Evolutionary conservation across 169 alveolate genomes (phyloP).

Genomic region (Pseudocohnilembus persalinus): DNA sequence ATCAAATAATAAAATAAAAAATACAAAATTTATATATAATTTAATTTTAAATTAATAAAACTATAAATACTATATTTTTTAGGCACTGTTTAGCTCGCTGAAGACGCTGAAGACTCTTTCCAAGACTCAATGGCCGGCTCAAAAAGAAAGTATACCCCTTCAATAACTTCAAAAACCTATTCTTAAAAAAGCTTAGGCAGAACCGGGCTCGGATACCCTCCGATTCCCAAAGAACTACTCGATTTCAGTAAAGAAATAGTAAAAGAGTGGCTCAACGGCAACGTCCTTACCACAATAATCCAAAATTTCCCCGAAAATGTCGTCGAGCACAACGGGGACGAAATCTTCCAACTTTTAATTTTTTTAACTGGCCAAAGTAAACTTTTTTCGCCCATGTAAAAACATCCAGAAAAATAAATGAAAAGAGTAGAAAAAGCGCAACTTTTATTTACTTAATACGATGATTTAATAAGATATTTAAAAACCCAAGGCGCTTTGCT

Average conservation of each 20-base stretch:
- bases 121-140: no score
- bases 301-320: conserved; percentile 29
- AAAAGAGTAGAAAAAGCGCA: conserved; percentile 52
- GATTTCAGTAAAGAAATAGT: conserved; percentile 77
- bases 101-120: no score
- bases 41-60: no score
- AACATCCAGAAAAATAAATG: conserved; percentile 6
- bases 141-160: conserved; percentile 33
- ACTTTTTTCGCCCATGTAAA: conserved; percentile 17
- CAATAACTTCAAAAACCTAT: conserved; percentile 56
- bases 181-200: conserved; percentile 61
- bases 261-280: conserved; percentile 61
- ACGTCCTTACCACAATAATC: conserved; percentile 62
- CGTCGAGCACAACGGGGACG: conserved; percentile 29
- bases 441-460: conserved; percentile 49
- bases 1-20: no score
- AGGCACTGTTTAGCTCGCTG: no score
- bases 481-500: conserved; percentile 84
- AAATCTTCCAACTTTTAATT: conserved; percentile 24
- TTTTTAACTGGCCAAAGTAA: conserved; percentile 23
- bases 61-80: no score
- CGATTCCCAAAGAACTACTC: conserved; percentile 71
- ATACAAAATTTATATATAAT: no score
- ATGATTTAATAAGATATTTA: conserved; percentile 72
- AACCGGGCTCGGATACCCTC: conserved; percentile 81